Base-by-base conservation (phyloP, 345 rosid genomes). In the Hibiscus syriacus region DNA sequence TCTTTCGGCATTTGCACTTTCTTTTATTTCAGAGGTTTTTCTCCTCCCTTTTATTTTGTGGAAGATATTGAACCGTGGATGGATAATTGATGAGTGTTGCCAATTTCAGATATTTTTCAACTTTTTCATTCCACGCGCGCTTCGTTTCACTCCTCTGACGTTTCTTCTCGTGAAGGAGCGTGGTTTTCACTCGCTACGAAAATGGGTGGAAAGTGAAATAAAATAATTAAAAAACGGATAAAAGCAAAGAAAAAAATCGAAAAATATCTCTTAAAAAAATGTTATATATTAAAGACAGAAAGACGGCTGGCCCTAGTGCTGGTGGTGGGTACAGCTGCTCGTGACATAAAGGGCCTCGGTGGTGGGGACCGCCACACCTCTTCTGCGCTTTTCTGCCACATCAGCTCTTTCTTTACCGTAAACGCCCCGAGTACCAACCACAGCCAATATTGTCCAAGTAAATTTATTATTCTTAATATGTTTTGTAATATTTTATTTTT, bases 341-440 rank as follows among this genome's bases (percentile, higher is more conserved):
- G 55, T 30, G 55, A 58, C 56, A 46, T 11, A 59, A 49, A 27
- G 6, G 61, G n/a, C n/a, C 20, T 27, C 38, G 22, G 43, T 49
- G 27, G 49, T 59, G 74, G 78, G n/a, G 56, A 70, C 78, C 74
- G 36, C 63, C 58, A 48, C 54, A 17, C 10, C 61, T 29, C 25
- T 49, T 49, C 39, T 60, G 52, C 69, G 53, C 72, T 66, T 52
- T 66, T 75, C 66, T 66, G 78, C 78, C 78, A 75, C 74, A 70
- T 75, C 74, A 66, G 30, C 71, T n/a, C n/a, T n/a, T n/a, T n/a
- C n/a, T n/a, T n/a, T n/a, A n/a, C 55, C 61, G 62, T 64, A 13
- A 32, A 55, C 38, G 53, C 69, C 74, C 52, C 77, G 53, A 53
- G 66, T 45, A 25, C 70, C 48, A 13, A 9, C 48, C 2, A 0